A percentile compares a stretch with the other conserved stretches of the same genome.
These are phyloP conservation scores for Trichosporon sp. DNA, from an alignment of 1,284 basidiomycete genomes.

Conservation along the genomic window DNA sequence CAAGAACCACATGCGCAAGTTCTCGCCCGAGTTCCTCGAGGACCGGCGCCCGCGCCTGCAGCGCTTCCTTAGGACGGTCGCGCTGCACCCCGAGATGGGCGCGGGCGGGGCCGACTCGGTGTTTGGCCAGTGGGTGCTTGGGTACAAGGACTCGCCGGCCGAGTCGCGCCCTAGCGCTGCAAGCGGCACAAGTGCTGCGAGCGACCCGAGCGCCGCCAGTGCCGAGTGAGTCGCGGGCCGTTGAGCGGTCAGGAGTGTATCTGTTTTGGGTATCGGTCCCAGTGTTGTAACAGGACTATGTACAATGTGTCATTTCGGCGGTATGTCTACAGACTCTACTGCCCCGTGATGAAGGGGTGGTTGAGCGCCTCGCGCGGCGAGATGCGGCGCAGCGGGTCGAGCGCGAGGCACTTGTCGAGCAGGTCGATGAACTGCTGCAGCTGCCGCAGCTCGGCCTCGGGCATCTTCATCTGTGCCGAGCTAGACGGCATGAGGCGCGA, in stretches of 20 bases:
- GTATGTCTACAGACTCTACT: neutral
- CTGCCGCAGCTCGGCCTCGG: constrained; percentile 81
- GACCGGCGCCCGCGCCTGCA: constrained; percentile 40
- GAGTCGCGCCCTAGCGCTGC: neutral
- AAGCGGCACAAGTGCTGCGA: neutral
- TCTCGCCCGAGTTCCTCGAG: constrained; percentile 38
- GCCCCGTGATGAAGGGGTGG: constrained; percentile 69
- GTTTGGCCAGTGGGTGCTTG: constrained; percentile 36
- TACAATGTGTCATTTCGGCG: neutral
- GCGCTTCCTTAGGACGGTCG: constrained; percentile 40
- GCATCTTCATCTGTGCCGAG: constrained; percentile 64
- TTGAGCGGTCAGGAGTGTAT: neutral
- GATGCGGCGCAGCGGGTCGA: constrained; percentile 84
- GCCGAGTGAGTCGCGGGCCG: neutral
- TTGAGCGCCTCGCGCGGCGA: constrained; percentile 79
- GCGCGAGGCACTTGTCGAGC: constrained; percentile 80
- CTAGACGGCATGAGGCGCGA: constrained; percentile 74
- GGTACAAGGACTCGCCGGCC: neutral
- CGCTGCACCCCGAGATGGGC: constrained; percentile 47
- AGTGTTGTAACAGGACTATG: neutral
- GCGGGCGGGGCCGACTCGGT: constrained; percentile 31
- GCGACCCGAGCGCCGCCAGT: neutral
- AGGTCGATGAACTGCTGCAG: constrained; percentile 83
- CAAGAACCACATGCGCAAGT: constrained; percentile 46
- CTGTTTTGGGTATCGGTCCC: neutral